A percentile compares a stretch with the other conserved stretches of the same genome.
phyloP scores from a whole-genome alignment of 1,284 basidiomycete species.

The Pholiota adiposa region DNA sequence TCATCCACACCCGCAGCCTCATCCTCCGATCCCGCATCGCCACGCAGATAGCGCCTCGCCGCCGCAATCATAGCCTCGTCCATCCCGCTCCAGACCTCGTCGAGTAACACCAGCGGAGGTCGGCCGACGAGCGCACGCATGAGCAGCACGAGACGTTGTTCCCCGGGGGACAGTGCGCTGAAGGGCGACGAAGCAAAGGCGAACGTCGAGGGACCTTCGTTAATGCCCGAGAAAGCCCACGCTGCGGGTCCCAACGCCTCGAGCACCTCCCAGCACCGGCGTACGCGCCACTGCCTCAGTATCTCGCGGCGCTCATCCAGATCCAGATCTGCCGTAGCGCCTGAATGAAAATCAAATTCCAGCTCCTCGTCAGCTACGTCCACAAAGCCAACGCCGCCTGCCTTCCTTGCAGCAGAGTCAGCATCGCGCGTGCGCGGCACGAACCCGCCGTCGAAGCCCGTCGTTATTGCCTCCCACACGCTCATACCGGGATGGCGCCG shows the following conservation, averaged over 20 bases:
- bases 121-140: constrained; percentile 81
- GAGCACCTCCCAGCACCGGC: constrained; percentile 59
- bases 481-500: constrained; percentile 65
- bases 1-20: constrained; percentile 65
- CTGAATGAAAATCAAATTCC: not conserved
- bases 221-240: constrained; percentile 31
- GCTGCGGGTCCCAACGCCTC: constrained; percentile 60
- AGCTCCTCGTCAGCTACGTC: constrained; percentile 26
- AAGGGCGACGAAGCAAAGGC: constrained; percentile 57
- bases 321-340: constrained; percentile 2
- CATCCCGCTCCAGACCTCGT: constrained; percentile 94
- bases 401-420: constrained; percentile 30
- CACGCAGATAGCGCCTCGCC: constrained; percentile 64
- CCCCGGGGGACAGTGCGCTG: constrained; percentile 64
- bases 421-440: constrained; percentile 41
- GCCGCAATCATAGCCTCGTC: constrained; percentile 74
- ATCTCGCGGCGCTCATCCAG: constrained; percentile 29
- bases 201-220: constrained; percentile 22
- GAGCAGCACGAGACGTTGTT: constrained; percentile 81
- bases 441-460: constrained; percentile 86
- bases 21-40: too few relatives aligned
- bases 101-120: constrained; percentile 77
- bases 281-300: constrained; percentile 44
- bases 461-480: constrained; percentile 80
- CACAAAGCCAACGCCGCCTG: constrained; percentile 46